Base-by-base conservation (phyloP, 1,284 basidiomycete genomes). In the Ustilago loliicola region DNA sequence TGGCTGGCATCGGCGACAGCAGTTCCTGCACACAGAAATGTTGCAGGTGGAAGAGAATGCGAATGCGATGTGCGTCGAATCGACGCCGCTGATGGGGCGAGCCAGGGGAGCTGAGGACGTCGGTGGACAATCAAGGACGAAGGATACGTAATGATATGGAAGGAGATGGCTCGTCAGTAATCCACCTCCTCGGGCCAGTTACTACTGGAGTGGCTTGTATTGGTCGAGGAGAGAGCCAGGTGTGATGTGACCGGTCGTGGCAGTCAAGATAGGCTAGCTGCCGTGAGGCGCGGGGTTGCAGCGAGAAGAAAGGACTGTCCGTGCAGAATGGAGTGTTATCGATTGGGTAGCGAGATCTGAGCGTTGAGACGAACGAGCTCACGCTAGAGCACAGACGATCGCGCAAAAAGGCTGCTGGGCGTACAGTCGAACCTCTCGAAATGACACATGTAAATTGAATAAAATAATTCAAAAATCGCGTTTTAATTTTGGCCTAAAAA, bases 281-380 rank as follows among this genome's bases (percentile, higher is more conserved):
- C n/a, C 8, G 42, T 45, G 11, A 6, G 21, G 42, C n/a, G 7
- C 7, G n/a, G 21, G 42, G n/a, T 45, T 21, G 42, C 42, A 29
- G 48, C 48, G 48, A 21, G 25, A 50, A 50, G 25, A 50, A 27
- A 7, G 3, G 4, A 29, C 11, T 29, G 13, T 42, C 55, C 23
- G 38, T 45, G 55, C 55, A 19, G 27, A 27, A 17, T 13, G 5
- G 23, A 25, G 55, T 30, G 15, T 34, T 38, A 5, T 21, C 13
- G 27, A 30, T 6, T 10, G 10, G 56, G 19, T 45, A 34, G 27
- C 56, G 45, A 47, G 45, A 58, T 48, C 56, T 58, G 40, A 36
- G 42, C 30, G 56, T 34, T 19, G 29, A 45, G 55, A 25, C 21
- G 11, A 7, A 47, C 45, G 45, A 56, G 38, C 54, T 56, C 25